These are phyloP conservation scores for Achlya hypogyna DNA, from an alignment of 352 stramenopile genomes.

Conservation along the genomic window DNA sequence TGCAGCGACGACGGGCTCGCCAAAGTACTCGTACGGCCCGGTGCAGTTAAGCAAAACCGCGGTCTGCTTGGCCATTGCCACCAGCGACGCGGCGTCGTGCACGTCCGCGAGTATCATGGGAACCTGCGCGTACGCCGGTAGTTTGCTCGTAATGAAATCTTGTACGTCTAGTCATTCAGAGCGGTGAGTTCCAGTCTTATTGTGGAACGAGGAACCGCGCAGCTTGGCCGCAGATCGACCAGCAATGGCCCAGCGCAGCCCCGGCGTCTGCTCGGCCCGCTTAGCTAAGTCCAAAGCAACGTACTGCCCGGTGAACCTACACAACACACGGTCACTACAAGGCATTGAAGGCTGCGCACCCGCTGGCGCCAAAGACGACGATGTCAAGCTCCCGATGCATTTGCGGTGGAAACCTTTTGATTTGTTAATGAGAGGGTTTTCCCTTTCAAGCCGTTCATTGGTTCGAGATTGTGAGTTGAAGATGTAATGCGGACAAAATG, in stretches of 20 bases:
- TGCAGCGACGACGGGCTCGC: background rate
- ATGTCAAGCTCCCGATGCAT: background rate
- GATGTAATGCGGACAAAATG: too few species aligned
- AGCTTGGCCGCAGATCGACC: background rate
- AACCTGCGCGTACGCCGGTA: background rate
- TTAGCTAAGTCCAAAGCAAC: background rate
- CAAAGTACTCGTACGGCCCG: constrained; percentile 13
- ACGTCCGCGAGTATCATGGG: constrained; percentile 5
- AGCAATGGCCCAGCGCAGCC: background rate
- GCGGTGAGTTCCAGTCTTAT: background rate
- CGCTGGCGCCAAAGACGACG: background rate
- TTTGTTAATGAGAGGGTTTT: too few species aligned
- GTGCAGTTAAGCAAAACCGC: constrained; percentile 5
- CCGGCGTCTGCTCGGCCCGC: background rate
- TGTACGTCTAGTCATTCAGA: too few species aligned
- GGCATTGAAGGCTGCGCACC: background rate
- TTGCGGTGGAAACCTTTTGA: too few species aligned
- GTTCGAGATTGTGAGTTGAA: too few species aligned
- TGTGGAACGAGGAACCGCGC: background rate
- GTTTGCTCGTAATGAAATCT: too few species aligned
- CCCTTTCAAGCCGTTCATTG: too few species aligned
- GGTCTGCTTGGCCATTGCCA: background rate
- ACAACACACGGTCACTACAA: background rate
- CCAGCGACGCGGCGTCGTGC: background rate
- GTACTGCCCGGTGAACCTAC: constrained; percentile 10